Evolutionary conservation across 208 protist species (phyloP), one percentile per base, ranked within the genome.

Genomic region (Spongospora subterranea): DNA sequence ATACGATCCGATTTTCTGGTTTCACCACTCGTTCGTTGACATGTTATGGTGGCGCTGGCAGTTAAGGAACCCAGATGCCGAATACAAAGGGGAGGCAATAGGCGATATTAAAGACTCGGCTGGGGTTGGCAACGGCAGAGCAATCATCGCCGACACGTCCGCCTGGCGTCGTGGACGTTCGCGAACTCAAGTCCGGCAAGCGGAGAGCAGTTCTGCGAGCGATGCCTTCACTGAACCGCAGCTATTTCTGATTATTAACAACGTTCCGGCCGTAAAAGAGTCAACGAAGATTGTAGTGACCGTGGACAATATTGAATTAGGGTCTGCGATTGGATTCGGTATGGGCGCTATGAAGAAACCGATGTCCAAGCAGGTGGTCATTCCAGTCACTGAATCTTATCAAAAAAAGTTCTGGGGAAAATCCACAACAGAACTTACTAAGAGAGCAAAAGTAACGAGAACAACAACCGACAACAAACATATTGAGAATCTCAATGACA

Each of bases 1-100:
- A 29, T 65, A 32, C 54, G 54, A 65, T 29, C 54, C 54, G 54
- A 65, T 65, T 29, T 65, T 65, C 54, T 65, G 54, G 54, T 65
- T 29, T 32, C 54, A 65, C 54, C 54, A 65, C 54, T 65, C 20
- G 20, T 32, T 32, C 54, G 54, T 65, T 29, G 54, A 65, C 20
- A 17, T 17, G 20, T 65, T 65, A 17, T 65, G 17, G 20, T 65
- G 29, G 20, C 54, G 17, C 20, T 65, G 54, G 54, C 54, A 65
- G 54, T 65, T 65, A 65, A 17, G 54, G 54, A 17, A 65, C 54
- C 54, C 54, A 29, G 29, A 65, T 65, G 54, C 54, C 29, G 17
- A 17, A 29, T 65, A 65, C 54, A 65, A 65, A 32, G 17, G 20
- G 29, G 20, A 29, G 29, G 54, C 54, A 32, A 65, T 29, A 32